Evolutionary conservation across 1,284 basidiomycete genomes (phyloP), one percentile per base, ranked within the genome.

Genomic region (Vanrija pseudolonga): DNA sequence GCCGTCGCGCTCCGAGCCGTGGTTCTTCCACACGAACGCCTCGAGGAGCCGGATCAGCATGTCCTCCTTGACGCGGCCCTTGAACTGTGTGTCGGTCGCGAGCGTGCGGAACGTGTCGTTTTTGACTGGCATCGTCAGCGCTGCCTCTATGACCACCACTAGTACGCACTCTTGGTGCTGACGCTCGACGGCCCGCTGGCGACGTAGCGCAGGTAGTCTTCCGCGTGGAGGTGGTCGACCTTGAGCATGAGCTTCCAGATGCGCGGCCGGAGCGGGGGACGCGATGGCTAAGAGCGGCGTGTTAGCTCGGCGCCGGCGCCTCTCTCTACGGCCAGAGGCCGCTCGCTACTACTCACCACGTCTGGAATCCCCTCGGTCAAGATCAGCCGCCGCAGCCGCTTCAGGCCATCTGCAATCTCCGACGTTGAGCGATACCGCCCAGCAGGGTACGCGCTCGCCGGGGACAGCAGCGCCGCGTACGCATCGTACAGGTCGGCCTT

Each of bases 21-120:
- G 82, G 76, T 88, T 90, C 63, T 89, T 82, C 95, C 95, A 98
- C 3, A 96, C 94, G 73, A 97, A 98, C 0, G 94, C 95, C 69
- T 98, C 95, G 23, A 98, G 79, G 15, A 97, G 77, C 23, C 95
- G 84, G 56, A 98, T 87, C n/a, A 98, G 83, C 89, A 94, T 95
- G 64, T 94, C 92, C 74, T 98, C 93, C 28, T 88, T 85, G 17
- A 98, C 95, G 50, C 89, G 85, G 67, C 91, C 89, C 75, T 95
- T 94, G 80, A 98, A 98, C 9, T 89, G 89, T 60, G 86, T 84
- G 73, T 98, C 95, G 1, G 94, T 98, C 2, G 94, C 92, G 20
- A 98, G 78, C 11, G 95, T 98, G 51, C 95, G 90, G 66, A 79
- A 77, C 32, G 71, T 74, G 62, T 83, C 81, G 63, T 82, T 81